phyloP scores from a whole-genome alignment of 148 eudicot genomes.

The Vaccinium corymbosum region DNA sequence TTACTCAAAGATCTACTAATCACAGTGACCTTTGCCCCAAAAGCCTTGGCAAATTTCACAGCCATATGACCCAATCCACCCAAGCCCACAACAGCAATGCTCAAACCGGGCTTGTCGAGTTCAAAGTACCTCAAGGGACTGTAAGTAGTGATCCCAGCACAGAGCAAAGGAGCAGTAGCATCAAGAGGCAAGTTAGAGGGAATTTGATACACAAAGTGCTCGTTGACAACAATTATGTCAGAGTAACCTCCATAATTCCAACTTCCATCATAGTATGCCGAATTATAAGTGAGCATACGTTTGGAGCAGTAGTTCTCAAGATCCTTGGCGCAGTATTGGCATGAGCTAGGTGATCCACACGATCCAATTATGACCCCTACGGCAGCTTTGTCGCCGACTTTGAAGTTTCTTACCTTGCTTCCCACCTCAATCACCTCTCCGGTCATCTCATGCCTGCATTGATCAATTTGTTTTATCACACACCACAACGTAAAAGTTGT shows the following conservation, averaged over 20 bases:
- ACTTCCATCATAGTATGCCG: conserved; percentile 10
- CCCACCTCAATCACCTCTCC: conserved; percentile 16
- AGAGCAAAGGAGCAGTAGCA: conserved; percentile 25
- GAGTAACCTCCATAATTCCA: conserved; percentile 37
- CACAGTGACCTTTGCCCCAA: conserved; percentile 29
- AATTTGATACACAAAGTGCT: conserved; percentile 18
- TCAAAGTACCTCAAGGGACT: conserved; percentile 33
- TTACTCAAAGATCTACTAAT: conserved; percentile 30
- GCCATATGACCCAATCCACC: conserved; percentile 25
- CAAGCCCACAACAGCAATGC: conserved; percentile 27
- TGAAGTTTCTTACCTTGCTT: conserved; percentile 15
- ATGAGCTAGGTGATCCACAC: conserved; percentile 12
- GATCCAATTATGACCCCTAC: background rate
- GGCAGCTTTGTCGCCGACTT: conserved; percentile 19
- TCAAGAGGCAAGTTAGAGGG: conserved; percentile 28
- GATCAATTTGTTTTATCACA: background rate
- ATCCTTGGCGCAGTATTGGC: conserved; percentile 9
- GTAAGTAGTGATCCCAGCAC: conserved; percentile 32
- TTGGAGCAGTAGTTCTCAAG: conserved; percentile 18
- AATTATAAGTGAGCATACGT: background rate
- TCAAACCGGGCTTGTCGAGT: conserved; percentile 29
- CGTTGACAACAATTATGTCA: conserved; percentile 25
- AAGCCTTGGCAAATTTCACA: conserved; percentile 31
- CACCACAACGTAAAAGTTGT: background rate
- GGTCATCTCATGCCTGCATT: conserved; percentile 9